A percentile compares a stretch with the other conserved stretches of the same genome.
Evolutionary conservation across 352 stramenopile genomes (phyloP).

Genomic region (Phytophthora ramorum): DNA sequence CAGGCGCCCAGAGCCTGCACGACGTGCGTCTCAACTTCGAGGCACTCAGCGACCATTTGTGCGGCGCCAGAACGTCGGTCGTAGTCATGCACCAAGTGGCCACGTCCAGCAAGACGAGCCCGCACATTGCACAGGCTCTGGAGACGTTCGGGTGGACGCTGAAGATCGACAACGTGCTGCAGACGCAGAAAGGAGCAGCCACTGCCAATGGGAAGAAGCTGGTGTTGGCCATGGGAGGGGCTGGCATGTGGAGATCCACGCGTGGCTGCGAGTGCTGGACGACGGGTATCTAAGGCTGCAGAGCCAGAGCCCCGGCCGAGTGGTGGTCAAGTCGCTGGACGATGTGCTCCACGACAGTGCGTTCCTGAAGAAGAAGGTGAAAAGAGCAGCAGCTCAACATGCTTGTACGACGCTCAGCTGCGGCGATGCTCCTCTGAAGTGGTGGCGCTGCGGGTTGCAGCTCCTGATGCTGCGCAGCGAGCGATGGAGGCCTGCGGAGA

Average conservation of each 20-base stretch:
- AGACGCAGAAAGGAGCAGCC: slow-evolving; percentile 11
- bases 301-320: slow-evolving; percentile 2
- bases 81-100: slow-evolving; percentile 22
- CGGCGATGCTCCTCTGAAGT: slow-evolving; percentile 3
- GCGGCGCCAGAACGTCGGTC: slow-evolving; percentile 2
- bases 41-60: slow-evolving; percentile 23
- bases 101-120: slow-evolving; percentile 17
- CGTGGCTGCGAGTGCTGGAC: slow-evolving; percentile 30
- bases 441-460: too few relatives aligned
- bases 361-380: slow-evolving; percentile 12
- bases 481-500: too few relatives aligned
- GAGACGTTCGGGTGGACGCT: slow-evolving; percentile 25
- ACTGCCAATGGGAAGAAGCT: slow-evolving; percentile 28
- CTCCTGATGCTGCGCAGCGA: too few relatives aligned
- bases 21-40: slow-evolving; percentile 30
- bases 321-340: slow-evolving; percentile 31
- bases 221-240: slow-evolving; percentile 26
- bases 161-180: slow-evolving; percentile 14
- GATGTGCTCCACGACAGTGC: slow-evolving; percentile 21
- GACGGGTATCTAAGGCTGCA: slow-evolving; percentile 34
- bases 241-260: slow-evolving; percentile 34
- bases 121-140: slow-evolving; percentile 17
- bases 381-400: background rate
- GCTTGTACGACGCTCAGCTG: slow-evolving; percentile 3
- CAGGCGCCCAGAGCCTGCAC: slow-evolving; percentile 7